Evolutionary conservation across 1,284 basidiomycete species (phyloP), one percentile per base, ranked within the genome.

Genomic region (Cutaneotrichosporon sp.): DNA sequence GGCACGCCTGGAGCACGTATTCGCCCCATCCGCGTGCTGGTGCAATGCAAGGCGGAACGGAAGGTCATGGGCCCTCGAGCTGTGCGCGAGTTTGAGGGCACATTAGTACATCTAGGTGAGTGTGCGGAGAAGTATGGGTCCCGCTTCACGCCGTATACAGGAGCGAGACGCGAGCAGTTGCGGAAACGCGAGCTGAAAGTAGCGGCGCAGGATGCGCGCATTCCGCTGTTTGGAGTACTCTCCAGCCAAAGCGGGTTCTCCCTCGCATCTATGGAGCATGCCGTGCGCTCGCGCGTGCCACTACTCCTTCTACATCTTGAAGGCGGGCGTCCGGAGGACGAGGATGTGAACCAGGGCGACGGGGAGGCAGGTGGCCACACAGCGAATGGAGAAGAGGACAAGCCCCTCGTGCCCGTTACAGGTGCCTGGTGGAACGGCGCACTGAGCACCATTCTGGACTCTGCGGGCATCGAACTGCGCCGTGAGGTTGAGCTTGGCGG

Each of bases 11-110:
- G 52, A 6, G 33, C 44, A 5, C 34, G 46, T 14, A 43, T 49
- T 22, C 17, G 67, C 27, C 78, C 86, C 0, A 62, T 90, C 2
- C 84, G 90, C 31, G 80, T 94, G n/a, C 65, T 93, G 16, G 89
- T 80, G 0, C 90, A 94, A 65, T 96, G 91, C 78, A 96, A 96
- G 76, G 89, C 89, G 0, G 87, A 90, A 65, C 84, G 82, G 72
- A 85, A 83, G 70, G 85, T 85, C 65, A 73, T 85, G 31, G 82
- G 87, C 0, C 89, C 90, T 1, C 82, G 83, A 6, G 84, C 85
- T 60, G 81, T 94, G 2, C 82, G 91, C 35, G 90, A 96, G 72
- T 79, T 94, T 73, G 90, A 94, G 68, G 90, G 90, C 16, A 88
- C 90, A 16, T 72, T 87, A 54, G 79, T 59, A 10, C 55, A 63